Evolutionary conservation across 306 rosid species (phyloP).

Genomic region (Alnus glutinosa): DNA sequence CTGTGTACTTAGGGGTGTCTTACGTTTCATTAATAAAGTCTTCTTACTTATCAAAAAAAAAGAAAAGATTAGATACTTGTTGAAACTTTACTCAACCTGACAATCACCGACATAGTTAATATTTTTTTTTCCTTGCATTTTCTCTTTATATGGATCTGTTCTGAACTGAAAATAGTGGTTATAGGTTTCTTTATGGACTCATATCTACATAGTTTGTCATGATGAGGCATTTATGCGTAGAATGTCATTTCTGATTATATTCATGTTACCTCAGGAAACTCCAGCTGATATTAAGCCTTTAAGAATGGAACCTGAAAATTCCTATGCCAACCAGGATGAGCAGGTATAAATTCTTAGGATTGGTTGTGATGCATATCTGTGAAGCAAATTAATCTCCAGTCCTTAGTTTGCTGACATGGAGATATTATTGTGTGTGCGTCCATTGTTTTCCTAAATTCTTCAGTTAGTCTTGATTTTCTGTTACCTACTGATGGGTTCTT

Average conservation of each 20-base stretch:
- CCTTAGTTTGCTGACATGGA: not conserved
- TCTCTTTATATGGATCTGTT: not conserved
- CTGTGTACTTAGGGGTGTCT: too few species aligned
- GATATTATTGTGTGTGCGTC: too few species aligned
- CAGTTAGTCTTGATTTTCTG: conserved; percentile 1
- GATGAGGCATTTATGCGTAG: not conserved
- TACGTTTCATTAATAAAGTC: too few species aligned
- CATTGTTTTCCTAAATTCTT: not conserved
- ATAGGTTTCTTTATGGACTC: not conserved
- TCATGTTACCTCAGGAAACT: conserved; percentile 45
- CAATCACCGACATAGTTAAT: not conserved
- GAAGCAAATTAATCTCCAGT: not conserved
- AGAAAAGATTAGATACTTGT: not conserved
- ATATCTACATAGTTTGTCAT: not conserved
- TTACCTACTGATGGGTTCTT: conserved; percentile 15
- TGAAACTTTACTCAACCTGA: not conserved
- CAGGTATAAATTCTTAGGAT: conserved; percentile 33
- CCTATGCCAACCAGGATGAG: conserved; percentile 31
- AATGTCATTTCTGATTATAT: conserved; percentile 26
- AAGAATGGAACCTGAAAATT: conserved; percentile 43
- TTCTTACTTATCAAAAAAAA: too few species aligned
- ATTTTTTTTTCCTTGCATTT: not conserved
- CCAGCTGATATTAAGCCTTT: conserved; percentile 57
- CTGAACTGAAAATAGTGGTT: not conserved
- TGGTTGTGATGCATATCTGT: conserved; percentile 11